phyloP scores from a whole-genome alignment of 495 filamentous ascomycete genomes.

The Penicillium longicatenatum region DNA sequence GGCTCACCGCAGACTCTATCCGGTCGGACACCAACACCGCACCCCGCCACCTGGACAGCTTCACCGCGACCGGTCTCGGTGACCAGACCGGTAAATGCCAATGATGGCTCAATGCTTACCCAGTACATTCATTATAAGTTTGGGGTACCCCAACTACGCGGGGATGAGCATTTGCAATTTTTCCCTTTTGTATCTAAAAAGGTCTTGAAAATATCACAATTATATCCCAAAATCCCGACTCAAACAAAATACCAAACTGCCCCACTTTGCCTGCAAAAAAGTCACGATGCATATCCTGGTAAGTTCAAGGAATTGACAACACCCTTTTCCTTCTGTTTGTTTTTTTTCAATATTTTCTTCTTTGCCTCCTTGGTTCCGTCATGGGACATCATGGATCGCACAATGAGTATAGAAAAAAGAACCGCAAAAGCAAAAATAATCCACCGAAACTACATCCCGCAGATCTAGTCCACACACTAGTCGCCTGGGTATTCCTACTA shows the following conservation, averaged over 20 bases:
- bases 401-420: background rate
- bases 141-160: conserved; percentile 5
- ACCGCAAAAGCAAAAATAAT: background rate
- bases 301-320: conserved; percentile 23
- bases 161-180: conserved; percentile 1
- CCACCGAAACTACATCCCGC: background rate
- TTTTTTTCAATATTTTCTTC: background rate
- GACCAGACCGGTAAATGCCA: conserved; percentile 6
- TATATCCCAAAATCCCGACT: background rate
- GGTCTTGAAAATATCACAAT: background rate
- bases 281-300: conserved; percentile 51
- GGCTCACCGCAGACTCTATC: conserved; percentile 49
- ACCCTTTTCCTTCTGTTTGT: conserved; percentile 9
- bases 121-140: conserved; percentile 21
- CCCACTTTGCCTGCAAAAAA: background rate
- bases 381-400: background rate
- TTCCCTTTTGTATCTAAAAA: background rate
- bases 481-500: background rate
- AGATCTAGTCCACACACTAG: background rate
- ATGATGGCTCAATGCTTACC: conserved; percentile 30
- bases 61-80: conserved; percentile 6
- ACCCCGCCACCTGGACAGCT: conserved; percentile 6
- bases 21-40: conserved; percentile 32
- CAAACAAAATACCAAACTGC: background rate
- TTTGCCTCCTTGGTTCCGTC: background rate